Evolutionary conservation across 306 rosid genomes (phyloP), one percentile per base, ranked within the genome.

Genomic region (Acacia melanoxylon): DNA sequence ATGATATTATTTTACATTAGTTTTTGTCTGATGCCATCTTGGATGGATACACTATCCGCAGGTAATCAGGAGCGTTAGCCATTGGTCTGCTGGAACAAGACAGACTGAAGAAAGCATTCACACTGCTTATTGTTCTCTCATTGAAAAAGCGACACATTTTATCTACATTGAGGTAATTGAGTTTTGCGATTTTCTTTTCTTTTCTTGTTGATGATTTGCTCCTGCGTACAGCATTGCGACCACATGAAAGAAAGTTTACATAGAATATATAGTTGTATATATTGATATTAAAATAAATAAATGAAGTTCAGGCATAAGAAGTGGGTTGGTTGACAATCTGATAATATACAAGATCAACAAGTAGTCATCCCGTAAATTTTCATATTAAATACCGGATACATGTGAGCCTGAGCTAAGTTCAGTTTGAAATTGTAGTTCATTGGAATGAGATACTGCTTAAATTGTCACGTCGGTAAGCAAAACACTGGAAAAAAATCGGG

Each of bases 1-100:
- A 44, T 84, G 27, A 35, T 84, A 49, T 83, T 41, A 77, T 8
- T 70, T 78, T 68, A 58, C 76, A 31, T 49, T 35, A 45, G 62
- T 76, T 20, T 63, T 77, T 65, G 73, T 80, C 59, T 51, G 46
- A 29, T 41, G n/a, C 31, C 52, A 74, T 74, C 76, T 44, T 87
- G 83, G 82, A 56, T 81, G 84, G 63, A 78, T 78, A 70, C 72
- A 49, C 78, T 75, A 70, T 65, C 81, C 56, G 76, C 88, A 96
- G 99, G 85, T 96, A 35, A 92, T 96, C 82, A 90, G 99, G 92
- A 93, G 99, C 80, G 99, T 96, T 79, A 91, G 97, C 80, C 98
- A 93, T 81, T 93, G 99, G 98, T 96, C 99, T 75, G 94, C 95
- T 78, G 99, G 99, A 81, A 93, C 97, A 84, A 89, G 97, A 83